Evolutionary conservation across 768 basidiomycete species (phyloP).

Genomic region (Solioccasus polychromus): DNA sequence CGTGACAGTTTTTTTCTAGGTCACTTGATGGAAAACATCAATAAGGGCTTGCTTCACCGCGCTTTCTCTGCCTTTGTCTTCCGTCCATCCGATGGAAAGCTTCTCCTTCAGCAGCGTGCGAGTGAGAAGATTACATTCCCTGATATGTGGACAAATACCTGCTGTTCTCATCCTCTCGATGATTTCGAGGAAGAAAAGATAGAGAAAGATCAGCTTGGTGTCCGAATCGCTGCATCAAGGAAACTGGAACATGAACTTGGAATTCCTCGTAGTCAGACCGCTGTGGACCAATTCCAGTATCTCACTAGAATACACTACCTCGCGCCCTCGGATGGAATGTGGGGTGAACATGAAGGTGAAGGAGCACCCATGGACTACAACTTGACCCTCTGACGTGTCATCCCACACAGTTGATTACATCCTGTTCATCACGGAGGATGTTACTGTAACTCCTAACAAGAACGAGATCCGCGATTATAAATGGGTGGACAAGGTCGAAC

Average conservation of each 20-base stretch:
- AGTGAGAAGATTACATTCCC: slow-evolving; percentile 99
- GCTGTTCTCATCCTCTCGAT: slow-evolving; percentile 94
- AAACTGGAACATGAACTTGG: slow-evolving; percentile 98
- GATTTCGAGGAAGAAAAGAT: slow-evolving; percentile 86
- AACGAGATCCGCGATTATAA: slow-evolving; percentile 92
- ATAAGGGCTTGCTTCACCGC: slow-evolving; percentile 89
- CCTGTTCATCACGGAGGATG: slow-evolving; percentile 88
- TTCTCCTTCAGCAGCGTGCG: slow-evolving; percentile 92
- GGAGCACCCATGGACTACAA: not conserved
- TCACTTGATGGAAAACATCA: slow-evolving; percentile 97
- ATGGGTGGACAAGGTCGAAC: slow-evolving; percentile 88
- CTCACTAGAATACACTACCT: slow-evolving; percentile 96
- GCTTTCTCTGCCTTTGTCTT: slow-evolving; percentile 99
- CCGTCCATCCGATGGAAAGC: slow-evolving; percentile 87
- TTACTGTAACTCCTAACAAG: slow-evolving; percentile 71
- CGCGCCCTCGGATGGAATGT: slow-evolving; percentile 85
- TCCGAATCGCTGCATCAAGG: slow-evolving; percentile 85
- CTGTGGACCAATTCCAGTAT: slow-evolving; percentile 86
- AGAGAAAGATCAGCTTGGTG: slow-evolving; percentile 76
- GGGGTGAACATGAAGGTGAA: slow-evolving; percentile 98
- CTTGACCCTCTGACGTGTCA: slow-evolving; percentile 5
- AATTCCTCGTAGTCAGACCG: slow-evolving; percentile 75
- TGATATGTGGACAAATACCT: slow-evolving; percentile 99
- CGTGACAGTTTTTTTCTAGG: slow-evolving; percentile 37
- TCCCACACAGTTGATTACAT: slow-evolving; percentile 86